Percentiles rank a stretch among this genome's conserved stretches.
phyloP scores from a whole-genome alignment of 495 filamentous ascomycete genomes.

The Penicillium longicatenatum region DNA sequence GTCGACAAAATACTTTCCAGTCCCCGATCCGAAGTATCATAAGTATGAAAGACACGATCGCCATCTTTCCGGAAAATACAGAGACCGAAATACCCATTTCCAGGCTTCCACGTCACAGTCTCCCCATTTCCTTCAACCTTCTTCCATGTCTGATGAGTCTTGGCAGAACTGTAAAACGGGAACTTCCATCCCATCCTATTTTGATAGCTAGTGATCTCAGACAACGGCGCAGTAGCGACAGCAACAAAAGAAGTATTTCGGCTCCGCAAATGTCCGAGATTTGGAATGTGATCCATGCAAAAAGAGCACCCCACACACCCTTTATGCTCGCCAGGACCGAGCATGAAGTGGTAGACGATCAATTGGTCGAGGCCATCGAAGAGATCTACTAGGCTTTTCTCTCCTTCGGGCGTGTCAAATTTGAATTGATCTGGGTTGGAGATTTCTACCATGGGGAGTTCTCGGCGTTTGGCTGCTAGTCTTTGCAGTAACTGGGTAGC shows the following conservation, averaged over 20 bases:
- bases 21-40: constrained; percentile 41
- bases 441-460: constrained; percentile 44
- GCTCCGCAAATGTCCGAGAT: constrained; percentile 35
- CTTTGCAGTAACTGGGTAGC: constrained; percentile 29
- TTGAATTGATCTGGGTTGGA: constrained; percentile 31
- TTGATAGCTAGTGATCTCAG: constrained; percentile 38
- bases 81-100: constrained; percentile 17
- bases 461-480: constrained; percentile 31
- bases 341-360: constrained; percentile 53
- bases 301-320: constrained; percentile 44
- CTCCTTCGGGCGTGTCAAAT: constrained; percentile 37
- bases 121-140: constrained; percentile 26
- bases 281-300: constrained; percentile 41
- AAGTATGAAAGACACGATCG: constrained; percentile 42
- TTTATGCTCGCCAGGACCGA: constrained; percentile 29
- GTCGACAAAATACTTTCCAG: constrained; percentile 32
- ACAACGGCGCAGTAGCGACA: constrained; percentile 39
- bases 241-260: constrained; percentile 38
- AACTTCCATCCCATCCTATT: constrained; percentile 44
- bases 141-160: constrained; percentile 18
- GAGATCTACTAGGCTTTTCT: constrained; percentile 36
- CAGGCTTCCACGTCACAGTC: constrained; percentile 10
- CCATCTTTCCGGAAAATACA: constrained; percentile 41
- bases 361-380: constrained; percentile 45
- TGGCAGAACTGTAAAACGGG: constrained; percentile 43